Base-by-base conservation (phyloP, 371 early-diverging fungal species). In the Apophysomyces ossiformis region DNA sequence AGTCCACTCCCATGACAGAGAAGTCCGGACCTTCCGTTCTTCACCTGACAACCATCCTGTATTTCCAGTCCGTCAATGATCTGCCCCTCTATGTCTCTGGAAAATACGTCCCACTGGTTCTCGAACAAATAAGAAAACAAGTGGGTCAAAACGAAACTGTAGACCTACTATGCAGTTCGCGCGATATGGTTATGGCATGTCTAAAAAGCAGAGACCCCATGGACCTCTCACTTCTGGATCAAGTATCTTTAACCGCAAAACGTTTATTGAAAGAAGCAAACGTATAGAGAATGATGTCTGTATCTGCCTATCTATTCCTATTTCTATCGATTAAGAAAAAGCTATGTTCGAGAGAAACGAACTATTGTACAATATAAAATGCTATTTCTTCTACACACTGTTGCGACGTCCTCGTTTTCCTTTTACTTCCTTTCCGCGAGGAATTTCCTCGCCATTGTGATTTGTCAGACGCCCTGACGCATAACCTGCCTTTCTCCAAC, bases 401-500 rank as follows among this genome's bases (percentile, higher is more conserved):
- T 82, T 79, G 56, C 83, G 70, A 58, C 83, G 67, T 11, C 78
- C 80, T 54, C 76, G 68, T 46, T 72, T 74, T 61, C 79, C 83
- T 47, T 82, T 82, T 8, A 82, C 83, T 71, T 82, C 74, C 63
- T 77, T 77, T 38, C 82, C 82, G n/a, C 61, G 64, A 9, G 59
- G 65, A 8, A 57, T 38, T 8, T 59, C 64, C n/a, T 73, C 71
- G 11, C 62, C 71, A 37, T 72, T 71, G 3, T 56, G 60, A 35
- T 77, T 67, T 1, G 69, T 63, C 13, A 81, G 63, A 56, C 79
- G 70, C 2, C 84, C 84, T 41, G 79, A 71, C 2, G 77, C 78
- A 71, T 76, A 81, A 1, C 97, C 95, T 13, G 88, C 89, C 60
- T 87, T 86, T 68, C 89, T 87, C 99, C 99, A 99, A 66, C 87